phyloP scores from a whole-genome alignment of 352 stramenopile genomes.

The Thalassiosira delicatula region DNA sequence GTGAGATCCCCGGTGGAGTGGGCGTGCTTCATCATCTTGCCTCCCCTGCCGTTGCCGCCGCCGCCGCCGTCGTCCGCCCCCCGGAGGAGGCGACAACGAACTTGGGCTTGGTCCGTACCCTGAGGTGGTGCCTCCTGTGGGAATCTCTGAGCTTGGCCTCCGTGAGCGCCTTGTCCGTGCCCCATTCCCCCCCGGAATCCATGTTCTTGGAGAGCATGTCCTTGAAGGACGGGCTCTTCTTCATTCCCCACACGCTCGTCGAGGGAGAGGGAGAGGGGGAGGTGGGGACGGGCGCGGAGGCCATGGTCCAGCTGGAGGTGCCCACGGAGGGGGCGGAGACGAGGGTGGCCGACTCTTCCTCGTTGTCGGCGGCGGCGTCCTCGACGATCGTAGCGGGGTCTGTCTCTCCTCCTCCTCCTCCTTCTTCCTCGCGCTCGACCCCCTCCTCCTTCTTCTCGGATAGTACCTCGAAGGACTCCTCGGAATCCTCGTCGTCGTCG shows the following conservation, averaged over 20 bases:
- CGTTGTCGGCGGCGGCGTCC: conserved; percentile 29
- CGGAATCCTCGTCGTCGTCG: conserved; percentile 25
- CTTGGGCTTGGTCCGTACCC: conserved; percentile 58
- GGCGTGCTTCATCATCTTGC: conserved; percentile 55
- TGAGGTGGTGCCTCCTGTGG: conserved; percentile 46
- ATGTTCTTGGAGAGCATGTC: conserved; percentile 52
- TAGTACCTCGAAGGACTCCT: conserved; percentile 46
- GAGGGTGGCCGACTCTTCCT: conserved; percentile 34
- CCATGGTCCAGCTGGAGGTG: conserved; percentile 44
- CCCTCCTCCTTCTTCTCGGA: conserved; percentile 9
- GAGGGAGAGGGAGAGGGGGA: not conserved
- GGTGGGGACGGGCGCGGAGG: conserved; percentile 9
- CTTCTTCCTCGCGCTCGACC: not conserved
- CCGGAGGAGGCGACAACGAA: conserved; percentile 57
- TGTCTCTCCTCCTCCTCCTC: conserved; percentile 16
- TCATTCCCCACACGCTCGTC: conserved; percentile 46
- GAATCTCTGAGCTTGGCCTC: conserved; percentile 54
- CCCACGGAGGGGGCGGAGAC: conserved; percentile 43
- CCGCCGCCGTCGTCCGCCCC: conserved; percentile 16
- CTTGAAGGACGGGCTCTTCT: conserved; percentile 47
- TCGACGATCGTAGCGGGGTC: conserved; percentile 45
- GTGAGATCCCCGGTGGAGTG: conserved; percentile 61
- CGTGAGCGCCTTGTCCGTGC: conserved; percentile 33
- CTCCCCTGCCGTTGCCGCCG: not conserved
- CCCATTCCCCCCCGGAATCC: conserved; percentile 11